phyloP scores from a whole-genome alignment of 306 rosid species.

The Datisca glomerata region DNA sequence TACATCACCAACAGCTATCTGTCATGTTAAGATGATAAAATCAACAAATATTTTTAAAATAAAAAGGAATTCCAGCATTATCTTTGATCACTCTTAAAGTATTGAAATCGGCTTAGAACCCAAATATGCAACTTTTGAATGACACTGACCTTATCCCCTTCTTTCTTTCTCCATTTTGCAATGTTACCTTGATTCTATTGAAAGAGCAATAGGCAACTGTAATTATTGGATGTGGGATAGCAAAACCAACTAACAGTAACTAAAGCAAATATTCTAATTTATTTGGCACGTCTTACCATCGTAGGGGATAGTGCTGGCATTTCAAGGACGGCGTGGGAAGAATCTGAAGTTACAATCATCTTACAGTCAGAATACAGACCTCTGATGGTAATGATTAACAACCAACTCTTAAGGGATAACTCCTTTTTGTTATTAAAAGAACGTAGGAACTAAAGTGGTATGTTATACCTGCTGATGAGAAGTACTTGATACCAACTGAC shows the following conservation, averaged over 20 bases:
- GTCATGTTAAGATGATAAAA: constrained; percentile 25
- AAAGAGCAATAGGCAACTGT: constrained; percentile 18
- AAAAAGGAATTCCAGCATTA: constrained; percentile 4
- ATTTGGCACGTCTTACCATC: constrained; percentile 49
- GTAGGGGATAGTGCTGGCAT: constrained; percentile 99
- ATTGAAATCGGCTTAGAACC: not conserved
- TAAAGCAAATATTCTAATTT: constrained; percentile 3
- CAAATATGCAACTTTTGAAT: constrained; percentile 7
- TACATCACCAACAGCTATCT: constrained; percentile 89
- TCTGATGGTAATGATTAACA: constrained; percentile 5
- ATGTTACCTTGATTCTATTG: constrained; percentile 82
- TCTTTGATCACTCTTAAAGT: not conserved
- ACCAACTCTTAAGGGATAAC: constrained; percentile 1
- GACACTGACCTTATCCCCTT: constrained; percentile 86
- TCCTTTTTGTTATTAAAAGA: not conserved
- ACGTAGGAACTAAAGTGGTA: constrained; percentile 7
- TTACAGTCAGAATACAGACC: constrained; percentile 11
- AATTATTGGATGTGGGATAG: constrained; percentile 15
- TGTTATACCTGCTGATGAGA: constrained; percentile 65
- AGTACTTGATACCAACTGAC: constrained; percentile 46
- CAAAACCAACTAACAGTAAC: constrained; percentile 7
- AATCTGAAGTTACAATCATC: constrained; percentile 34
- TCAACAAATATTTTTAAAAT: constrained; percentile 8
- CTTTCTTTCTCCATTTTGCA: constrained; percentile 83
- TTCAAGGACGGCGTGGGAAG: constrained; percentile 48